Percentiles rank a stretch among this genome's conserved stretches.
Evolutionary conservation across 164 flowering plant genomes (phyloP).

Genomic region (Annona squamosa): DNA sequence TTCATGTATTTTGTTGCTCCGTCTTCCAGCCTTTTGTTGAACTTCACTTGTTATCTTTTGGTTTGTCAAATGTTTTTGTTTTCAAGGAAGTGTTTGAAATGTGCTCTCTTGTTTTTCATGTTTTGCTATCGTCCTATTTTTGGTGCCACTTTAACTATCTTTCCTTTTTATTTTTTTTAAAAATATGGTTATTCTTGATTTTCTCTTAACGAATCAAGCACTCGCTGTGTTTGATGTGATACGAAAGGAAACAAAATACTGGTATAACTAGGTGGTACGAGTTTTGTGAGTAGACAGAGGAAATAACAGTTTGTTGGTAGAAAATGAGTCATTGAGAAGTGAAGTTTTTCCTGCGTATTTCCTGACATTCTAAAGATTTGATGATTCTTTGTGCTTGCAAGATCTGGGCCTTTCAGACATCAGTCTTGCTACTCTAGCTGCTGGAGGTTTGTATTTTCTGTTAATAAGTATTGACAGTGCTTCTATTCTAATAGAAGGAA

Average conservation of each 20-base stretch:
- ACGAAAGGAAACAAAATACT: too few relatives aligned
- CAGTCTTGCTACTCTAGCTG: constrained; percentile 71
- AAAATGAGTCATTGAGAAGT: background rate
- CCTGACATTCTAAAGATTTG: constrained; percentile 47
- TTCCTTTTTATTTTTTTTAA: too few relatives aligned
- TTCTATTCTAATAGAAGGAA: background rate
- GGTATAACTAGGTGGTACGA: too few relatives aligned
- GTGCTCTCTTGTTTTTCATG: too few relatives aligned
- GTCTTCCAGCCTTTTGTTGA: background rate
- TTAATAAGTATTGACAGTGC: background rate
- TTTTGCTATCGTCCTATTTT: too few relatives aligned
- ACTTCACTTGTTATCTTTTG: background rate
- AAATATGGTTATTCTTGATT: too few relatives aligned
- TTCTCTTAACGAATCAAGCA: too few relatives aligned
- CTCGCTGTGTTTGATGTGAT: too few relatives aligned
- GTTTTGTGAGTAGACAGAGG: too few relatives aligned
- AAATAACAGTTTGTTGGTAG: too few relatives aligned
- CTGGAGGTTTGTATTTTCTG: constrained; percentile 42
- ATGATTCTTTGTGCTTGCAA: constrained; percentile 51
- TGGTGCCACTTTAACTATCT: too few relatives aligned
- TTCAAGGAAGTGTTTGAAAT: background rate
- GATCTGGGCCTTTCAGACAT: constrained; percentile 71
- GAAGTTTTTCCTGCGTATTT: background rate
- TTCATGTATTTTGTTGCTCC: background rate
- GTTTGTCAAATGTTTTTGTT: background rate